Percentiles rank a stretch among this genome's conserved stretches.
These are phyloP conservation scores for Eimeria sp. DNA, from an alignment of 169 alveolate species.

Conservation along the genomic window DNA sequence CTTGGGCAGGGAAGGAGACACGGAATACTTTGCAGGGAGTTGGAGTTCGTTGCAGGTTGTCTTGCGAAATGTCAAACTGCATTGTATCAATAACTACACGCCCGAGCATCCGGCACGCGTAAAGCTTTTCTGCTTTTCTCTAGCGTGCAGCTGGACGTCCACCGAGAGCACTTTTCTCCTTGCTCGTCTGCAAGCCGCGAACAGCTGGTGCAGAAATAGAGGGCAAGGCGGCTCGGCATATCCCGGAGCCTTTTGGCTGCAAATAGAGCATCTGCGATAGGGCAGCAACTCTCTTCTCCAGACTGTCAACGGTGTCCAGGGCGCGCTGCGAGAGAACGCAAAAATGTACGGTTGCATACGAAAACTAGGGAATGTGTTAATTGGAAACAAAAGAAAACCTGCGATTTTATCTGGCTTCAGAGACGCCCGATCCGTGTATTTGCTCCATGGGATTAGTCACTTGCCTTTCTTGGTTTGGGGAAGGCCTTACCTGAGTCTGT, in stretches of 20 bases:
- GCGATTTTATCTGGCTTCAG: no score
- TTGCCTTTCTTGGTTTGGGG: neutral
- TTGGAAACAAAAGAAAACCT: no score
- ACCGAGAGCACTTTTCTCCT: no score
- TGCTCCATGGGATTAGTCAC: neutral
- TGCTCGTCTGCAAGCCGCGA: neutral
- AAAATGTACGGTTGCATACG: neutral
- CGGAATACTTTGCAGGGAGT: no score
- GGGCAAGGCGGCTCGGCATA: neutral
- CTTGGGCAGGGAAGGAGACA: no score
- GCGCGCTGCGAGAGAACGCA: neutral
- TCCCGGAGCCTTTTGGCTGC: neutral
- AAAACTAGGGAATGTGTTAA: neutral
- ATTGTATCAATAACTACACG: no score
- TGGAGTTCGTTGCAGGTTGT: no score
- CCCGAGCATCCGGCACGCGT: no score
- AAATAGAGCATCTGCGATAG: slow-evolving; percentile 35
- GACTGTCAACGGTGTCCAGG: slow-evolving; percentile 27
- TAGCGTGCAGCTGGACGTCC: no score
- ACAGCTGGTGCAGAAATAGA: neutral
- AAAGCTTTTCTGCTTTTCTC: no score
- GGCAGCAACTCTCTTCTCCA: slow-evolving; percentile 35
- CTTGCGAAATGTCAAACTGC: no score
- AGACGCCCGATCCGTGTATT: no score
- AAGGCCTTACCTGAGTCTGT: slow-evolving; percentile 14